Conservation (phyloP, 2,329 filamentous ascomycete genomes). For the Zasmidium angulare region DNA sequence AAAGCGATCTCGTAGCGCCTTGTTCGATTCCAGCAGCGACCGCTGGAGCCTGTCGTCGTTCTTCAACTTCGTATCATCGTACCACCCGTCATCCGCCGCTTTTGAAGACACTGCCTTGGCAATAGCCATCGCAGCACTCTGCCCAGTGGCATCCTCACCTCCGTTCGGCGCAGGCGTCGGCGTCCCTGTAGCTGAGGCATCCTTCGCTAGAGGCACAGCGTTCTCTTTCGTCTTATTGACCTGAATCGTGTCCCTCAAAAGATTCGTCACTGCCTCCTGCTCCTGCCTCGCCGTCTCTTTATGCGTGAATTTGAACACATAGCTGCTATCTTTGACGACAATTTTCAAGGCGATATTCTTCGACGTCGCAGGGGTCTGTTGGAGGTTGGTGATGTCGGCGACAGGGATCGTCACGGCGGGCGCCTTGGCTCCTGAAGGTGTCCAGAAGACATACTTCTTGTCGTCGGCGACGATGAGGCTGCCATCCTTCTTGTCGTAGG, state of each 20-base stretch:
- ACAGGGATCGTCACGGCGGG: slow-evolving; percentile 70
- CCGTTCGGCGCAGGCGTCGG: slow-evolving; percentile 18
- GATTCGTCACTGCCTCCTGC: slow-evolving; percentile 80
- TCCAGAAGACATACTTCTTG: slow-evolving; percentile 76
- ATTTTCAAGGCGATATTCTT: slow-evolving; percentile 94
- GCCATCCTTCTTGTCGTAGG: slow-evolving; percentile 97
- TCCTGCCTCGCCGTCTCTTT: slow-evolving; percentile 72
- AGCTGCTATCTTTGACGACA: slow-evolving; percentile 72
- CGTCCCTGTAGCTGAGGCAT: slow-evolving; percentile 21
- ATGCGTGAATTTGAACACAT: slow-evolving; percentile 89
- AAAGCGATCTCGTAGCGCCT: slow-evolving; percentile 74
- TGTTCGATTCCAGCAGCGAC: slow-evolving; percentile 79
- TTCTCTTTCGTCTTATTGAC: slow-evolving; percentile 57
- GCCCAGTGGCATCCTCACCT: slow-evolving; percentile 22
- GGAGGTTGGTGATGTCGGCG: slow-evolving; percentile 81
- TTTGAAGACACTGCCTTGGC: slow-evolving; percentile 64
- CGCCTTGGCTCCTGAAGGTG: slow-evolving; percentile 64
- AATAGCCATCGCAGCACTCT: slow-evolving; percentile 66
- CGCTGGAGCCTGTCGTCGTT: slow-evolving; percentile 80
- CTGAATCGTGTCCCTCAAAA: slow-evolving; percentile 75
- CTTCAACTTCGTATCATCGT: slow-evolving; percentile 77
- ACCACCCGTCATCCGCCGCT: slow-evolving; percentile 60
- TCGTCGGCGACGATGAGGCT: slow-evolving; percentile 73
- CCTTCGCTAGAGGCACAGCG: slow-evolving; percentile 37
- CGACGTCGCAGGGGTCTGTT: slow-evolving; percentile 86